phyloP scores from a whole-genome alignment of 129 eudicot genomes.

The Tagetes erecta region DNA sequence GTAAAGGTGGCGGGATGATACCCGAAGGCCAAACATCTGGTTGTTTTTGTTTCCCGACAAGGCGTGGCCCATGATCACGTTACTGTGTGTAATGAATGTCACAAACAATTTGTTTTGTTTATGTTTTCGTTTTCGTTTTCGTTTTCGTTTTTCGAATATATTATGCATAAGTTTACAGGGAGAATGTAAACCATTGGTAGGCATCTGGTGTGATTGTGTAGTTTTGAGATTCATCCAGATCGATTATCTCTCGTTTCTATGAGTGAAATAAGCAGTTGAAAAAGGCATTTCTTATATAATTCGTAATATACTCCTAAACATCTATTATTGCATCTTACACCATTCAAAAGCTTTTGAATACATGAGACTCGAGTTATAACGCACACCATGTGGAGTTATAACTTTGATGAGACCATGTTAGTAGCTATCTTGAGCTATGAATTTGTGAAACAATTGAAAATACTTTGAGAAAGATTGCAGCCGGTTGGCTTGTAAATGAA shows the following conservation, averaged over 20 bases:
- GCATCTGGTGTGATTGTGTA: no score
- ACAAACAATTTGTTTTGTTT: not conserved
- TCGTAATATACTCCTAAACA: no score
- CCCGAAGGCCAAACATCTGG: conserved; percentile 54
- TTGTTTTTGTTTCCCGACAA: conserved; percentile 50
- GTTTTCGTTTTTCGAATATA: not conserved
- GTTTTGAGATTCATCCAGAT: no score
- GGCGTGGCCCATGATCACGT: conserved; percentile 53
- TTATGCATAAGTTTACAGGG: not conserved
- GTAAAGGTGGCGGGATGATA: conserved; percentile 81
- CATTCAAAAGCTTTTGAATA: no score
- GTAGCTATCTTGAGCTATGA: not conserved
- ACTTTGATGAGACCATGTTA: not conserved
- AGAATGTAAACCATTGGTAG: not conserved
- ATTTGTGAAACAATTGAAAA: not conserved
- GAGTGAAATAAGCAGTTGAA: no score
- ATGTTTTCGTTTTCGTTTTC: not conserved
- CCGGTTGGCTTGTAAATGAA: no score
- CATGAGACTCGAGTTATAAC: no score
- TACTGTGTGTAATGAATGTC: not conserved
- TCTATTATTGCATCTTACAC: no score
- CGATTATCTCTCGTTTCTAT: no score
- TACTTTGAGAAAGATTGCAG: not conserved
- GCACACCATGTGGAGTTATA: not conserved
- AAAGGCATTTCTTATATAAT: no score